Base-by-base conservation (phyloP, 2,329 filamentous ascomycete species). In the Fusarium robinianum region DNA sequence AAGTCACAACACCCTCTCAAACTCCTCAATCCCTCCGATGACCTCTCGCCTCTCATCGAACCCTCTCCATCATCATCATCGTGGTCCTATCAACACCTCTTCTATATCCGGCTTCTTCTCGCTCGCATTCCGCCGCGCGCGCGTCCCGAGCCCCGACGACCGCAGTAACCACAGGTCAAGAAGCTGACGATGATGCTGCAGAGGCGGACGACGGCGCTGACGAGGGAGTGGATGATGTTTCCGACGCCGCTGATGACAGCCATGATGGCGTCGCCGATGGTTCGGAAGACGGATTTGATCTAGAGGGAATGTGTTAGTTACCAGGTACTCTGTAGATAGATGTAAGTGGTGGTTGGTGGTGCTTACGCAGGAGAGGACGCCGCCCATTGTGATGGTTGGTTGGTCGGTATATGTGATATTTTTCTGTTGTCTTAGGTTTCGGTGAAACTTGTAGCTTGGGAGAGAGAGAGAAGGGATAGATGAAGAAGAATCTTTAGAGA, bases 301-400 rank as follows among this genome's bases (percentile, higher is more conserved):
- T 86, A 26, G 6, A 21, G 16, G 10, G 8, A 11, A 12, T 17
- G 5, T 42, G 53, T 64, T 53, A 61, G 53, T n/a, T 32, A 8
- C n/a, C n/a, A n/a, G 5, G n/a, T 6, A 12, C n/a, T 16, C 11
- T 12, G 14, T 14, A 9, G 25, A 21, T 16, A 6, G 15, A 8
- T 6, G n/a, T 12, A 6, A 10, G 26, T 32, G 29, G 27, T 19
- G 16, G n/a, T 41, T 24, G 39, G 16, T 12, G 29, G 24, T 37
- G 79, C 87, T 63, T 88, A 92, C 88, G 67, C 88, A 91, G 67
- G 87, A 91, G 57, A 90, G 76, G 63, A 94, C 84, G 70, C 85
- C 87, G 73, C 88, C 88, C 88, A 94, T 92, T 49, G 24, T 70
- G 61, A 46, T 38, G 49, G 46, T 52, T 25, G 34, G 42, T 48